Evolutionary conservation across 2,329 filamentous ascomycete genomes (phyloP).

Genomic region (Lachnellula occidentalis): DNA sequence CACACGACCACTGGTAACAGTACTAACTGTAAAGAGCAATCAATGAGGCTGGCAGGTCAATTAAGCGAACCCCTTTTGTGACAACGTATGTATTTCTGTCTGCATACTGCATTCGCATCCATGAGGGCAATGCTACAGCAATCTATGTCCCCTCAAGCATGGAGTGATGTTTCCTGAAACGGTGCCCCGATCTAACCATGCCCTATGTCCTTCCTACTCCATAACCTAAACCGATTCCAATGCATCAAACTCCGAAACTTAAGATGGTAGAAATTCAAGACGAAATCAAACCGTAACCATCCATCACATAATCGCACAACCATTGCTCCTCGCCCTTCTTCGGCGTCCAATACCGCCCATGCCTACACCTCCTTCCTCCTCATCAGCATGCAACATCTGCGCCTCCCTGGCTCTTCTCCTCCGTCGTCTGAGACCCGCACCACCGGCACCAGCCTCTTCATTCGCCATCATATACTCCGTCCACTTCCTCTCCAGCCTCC

Average conservation of each 20-base stretch:
- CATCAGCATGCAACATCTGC: conserved; percentile 71
- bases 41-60: background rate
- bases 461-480: conserved; percentile 88
- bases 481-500: conserved; percentile 84
- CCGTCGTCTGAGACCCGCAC: conserved; percentile 61
- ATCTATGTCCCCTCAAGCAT: background rate
- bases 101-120: background rate
- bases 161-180: background rate
- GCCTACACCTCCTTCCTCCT: conserved; percentile 62
- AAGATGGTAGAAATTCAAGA: background rate
- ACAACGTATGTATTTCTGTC: background rate
- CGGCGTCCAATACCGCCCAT: conserved; percentile 41
- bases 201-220: background rate
- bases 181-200: background rate
- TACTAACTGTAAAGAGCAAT: no score
- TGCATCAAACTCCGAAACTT: background rate
- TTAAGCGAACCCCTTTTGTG: background rate
- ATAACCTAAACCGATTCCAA: background rate
- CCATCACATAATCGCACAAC: conserved; percentile 60
- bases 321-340: conserved; percentile 57
- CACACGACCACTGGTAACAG: no score
- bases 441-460: conserved; percentile 71
- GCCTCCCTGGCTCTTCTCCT: conserved; percentile 76
- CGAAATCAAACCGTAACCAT: background rate
- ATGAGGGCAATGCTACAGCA: background rate